Evolutionary conservation across 108 stramenopile species (phyloP).

Genomic region (Cyclostephanos invisitatus): DNA sequence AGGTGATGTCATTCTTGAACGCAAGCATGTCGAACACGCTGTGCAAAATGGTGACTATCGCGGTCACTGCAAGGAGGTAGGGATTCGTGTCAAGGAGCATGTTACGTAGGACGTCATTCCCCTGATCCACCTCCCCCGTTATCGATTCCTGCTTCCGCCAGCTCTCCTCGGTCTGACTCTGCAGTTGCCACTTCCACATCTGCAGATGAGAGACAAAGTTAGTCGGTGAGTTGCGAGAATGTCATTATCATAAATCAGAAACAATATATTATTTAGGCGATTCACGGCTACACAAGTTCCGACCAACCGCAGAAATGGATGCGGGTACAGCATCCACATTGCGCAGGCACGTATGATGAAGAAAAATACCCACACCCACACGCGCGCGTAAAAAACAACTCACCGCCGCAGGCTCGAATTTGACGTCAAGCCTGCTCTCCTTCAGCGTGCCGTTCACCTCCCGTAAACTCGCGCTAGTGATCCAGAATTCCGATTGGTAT

Average conservation of each 20-base stretch:
- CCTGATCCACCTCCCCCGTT: slow-evolving; percentile 56
- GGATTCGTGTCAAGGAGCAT: slow-evolving; percentile 74
- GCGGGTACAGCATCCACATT: neutral
- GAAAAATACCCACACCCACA: neutral
- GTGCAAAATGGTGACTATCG: slow-evolving; percentile 70
- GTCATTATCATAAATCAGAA: too few species aligned
- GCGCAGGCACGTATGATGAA: neutral
- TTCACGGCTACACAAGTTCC: too few species aligned
- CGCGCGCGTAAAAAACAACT: too few species aligned
- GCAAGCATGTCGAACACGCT: slow-evolving; percentile 83
- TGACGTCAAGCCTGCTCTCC: slow-evolving; percentile 46
- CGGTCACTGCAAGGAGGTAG: slow-evolving; percentile 58
- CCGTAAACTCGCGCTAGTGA: slow-evolving; percentile 53
- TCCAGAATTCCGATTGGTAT: slow-evolving; percentile 77
- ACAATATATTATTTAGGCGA: too few species aligned
- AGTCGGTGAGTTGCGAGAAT: neutral
- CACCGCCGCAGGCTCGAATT: slow-evolving; percentile 45
- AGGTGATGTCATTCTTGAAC: slow-evolving; percentile 85
- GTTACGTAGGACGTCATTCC: slow-evolving; percentile 51
- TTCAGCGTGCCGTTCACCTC: slow-evolving; percentile 65
- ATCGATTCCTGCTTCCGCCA: slow-evolving; percentile 57
- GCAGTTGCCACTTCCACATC: slow-evolving; percentile 76
- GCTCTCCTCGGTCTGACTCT: slow-evolving; percentile 58
- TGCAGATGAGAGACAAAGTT: neutral
- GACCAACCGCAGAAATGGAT: too few species aligned